These are phyloP conservation scores for Aschersonia sp. DNA, from an alignment of 2,329 filamentous ascomycete genomes.

Conservation along the genomic window DNA sequence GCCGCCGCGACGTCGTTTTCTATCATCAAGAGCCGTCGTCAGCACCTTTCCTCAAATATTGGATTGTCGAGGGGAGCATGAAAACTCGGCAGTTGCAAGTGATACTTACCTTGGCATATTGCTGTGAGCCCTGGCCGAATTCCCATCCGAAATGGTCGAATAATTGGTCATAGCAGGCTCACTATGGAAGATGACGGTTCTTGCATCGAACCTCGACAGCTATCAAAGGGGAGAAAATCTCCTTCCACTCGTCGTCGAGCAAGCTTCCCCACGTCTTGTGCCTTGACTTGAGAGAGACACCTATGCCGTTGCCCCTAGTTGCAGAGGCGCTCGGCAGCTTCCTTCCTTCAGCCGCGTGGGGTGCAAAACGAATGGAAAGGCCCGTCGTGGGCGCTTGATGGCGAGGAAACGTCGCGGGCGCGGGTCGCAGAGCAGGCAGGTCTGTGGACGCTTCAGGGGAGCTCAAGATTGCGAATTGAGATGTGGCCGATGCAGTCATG, in stretches of 20 bases:
- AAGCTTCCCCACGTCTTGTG: too few species aligned
- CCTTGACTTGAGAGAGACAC: too few species aligned
- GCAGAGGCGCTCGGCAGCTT: not conserved
- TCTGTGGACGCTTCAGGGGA: not conserved
- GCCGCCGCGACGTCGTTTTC: conserved; percentile 45
- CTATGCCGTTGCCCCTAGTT: not conserved
- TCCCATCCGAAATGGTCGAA: conserved; percentile 35
- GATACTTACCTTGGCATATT: conserved; percentile 32
- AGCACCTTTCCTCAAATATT: not conserved
- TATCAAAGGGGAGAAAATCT: too few species aligned
- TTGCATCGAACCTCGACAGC: too few species aligned
- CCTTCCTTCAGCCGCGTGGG: not conserved
- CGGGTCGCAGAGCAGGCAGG: not conserved
- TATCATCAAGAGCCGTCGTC: conserved; percentile 9
- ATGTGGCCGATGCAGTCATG: not conserved
- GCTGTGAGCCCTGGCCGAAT: conserved; percentile 21
- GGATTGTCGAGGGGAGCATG: too few species aligned
- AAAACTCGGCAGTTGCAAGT: not conserved
- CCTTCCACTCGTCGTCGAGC: too few species aligned
- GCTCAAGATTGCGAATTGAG: not conserved
- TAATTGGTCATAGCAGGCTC: conserved; percentile 37
- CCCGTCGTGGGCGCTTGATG: not conserved
- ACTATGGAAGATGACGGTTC: not conserved
- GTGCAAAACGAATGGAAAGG: not conserved
- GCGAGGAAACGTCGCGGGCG: not conserved